Conservation (phyloP, 2,329 filamentous ascomycete species). For the Fusarium decemcellulare region DNA sequence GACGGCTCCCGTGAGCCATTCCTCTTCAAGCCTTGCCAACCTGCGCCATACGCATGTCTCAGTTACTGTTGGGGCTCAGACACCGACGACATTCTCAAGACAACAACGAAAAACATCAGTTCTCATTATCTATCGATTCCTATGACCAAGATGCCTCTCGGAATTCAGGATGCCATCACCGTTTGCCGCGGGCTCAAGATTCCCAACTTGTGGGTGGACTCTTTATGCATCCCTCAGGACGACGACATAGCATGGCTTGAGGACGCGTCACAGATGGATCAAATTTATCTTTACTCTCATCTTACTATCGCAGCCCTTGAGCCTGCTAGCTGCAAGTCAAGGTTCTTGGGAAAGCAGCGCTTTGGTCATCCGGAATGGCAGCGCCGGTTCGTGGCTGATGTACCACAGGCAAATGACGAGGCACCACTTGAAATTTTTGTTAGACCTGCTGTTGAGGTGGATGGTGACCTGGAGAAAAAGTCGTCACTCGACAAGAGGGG, state of each 20-base stretch:
- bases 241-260: not conserved
- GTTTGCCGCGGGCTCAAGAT: conserved; percentile 2
- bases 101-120: not conserved
- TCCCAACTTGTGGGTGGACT: not conserved
- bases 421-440: not conserved
- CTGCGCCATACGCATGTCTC: not conserved
- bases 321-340: not conserved
- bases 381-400: not conserved
- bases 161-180: not conserved
- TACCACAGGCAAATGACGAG: not conserved
- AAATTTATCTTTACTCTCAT: conserved; percentile 3
- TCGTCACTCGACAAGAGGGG: not conserved
- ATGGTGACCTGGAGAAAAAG: not conserved
- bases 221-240: not conserved
- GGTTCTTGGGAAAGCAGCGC: not conserved
- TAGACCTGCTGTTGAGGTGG: not conserved
- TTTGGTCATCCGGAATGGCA: not conserved
- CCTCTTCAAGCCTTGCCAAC: not conserved
- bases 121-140: not conserved
- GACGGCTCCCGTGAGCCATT: not conserved
- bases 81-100: conserved; percentile 1
- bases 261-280: conserved; percentile 2
- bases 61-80: conserved; percentile 7
- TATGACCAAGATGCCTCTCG: not conserved
- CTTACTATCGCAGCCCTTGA: not conserved